These are phyloP conservation scores for Juglanconis oblonga DNA, from an alignment of 2,329 filamentous ascomycete species.

Conservation along the genomic window DNA sequence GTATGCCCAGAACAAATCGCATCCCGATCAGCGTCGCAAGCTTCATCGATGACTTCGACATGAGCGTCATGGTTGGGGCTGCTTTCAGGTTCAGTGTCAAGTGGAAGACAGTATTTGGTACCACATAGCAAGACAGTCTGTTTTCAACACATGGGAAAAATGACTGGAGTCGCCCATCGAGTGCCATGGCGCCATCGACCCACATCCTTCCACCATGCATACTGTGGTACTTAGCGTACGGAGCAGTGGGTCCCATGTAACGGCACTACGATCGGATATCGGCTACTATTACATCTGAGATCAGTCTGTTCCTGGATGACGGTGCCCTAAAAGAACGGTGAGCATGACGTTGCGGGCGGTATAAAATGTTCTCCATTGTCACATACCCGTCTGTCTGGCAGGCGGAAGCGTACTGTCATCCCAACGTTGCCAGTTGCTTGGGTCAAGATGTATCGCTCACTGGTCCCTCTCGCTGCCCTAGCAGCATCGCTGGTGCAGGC, in stretches of 20 bases:
- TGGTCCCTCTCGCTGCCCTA: conserved; percentile 11
- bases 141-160: neutral
- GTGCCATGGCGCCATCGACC: conserved; percentile 17
- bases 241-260: neutral
- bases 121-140: neutral
- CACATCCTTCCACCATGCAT: conserved; percentile 16
- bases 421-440: neutral
- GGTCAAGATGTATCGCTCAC: conserved; percentile 12
- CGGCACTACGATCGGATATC: neutral
- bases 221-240: neutral
- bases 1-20: too few species aligned
- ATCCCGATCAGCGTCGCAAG: too few species aligned
- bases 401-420: neutral
- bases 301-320: neutral
- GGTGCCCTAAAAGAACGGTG: neutral
- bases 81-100: neutral
- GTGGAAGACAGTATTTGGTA: neutral
- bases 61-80: too few species aligned
- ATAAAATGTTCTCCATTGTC: neutral
- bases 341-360: neutral
- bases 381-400: neutral
- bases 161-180: neutral
- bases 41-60: neutral
- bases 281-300: neutral
- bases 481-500: conserved; percentile 12